Evolutionary conservation across 1,139 yeast species (phyloP), one percentile per base, ranked within the genome.

Genomic region (Diutina rugosa): DNA sequence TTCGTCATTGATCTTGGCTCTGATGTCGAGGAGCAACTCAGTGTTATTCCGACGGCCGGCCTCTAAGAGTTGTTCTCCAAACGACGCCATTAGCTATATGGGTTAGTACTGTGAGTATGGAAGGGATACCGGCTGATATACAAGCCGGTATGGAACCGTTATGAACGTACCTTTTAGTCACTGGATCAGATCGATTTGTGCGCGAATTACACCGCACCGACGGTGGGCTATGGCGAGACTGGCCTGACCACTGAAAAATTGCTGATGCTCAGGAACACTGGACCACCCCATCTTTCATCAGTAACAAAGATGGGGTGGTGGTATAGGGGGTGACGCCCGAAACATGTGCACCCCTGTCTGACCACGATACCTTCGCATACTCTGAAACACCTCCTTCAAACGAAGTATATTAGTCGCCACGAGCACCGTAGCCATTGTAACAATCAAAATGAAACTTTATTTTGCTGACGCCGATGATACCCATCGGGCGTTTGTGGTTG

Each of bases 11-110:
- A 69, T 69, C 28, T 77, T 76, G 7, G 73, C 71, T 46, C 86
- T 71, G 56, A 88, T 78, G 51, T 82, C 76, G 46, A 78, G 76
- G 55, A 90, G 71, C 56, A 91, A 78, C 60, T 89, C 96, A 1
- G 82, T 79, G 69, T 93, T 93, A 73, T 93, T 88, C 71, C 97
- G 78, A 67, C 98, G 84, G 16, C 95, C 85, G 7, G 93, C 84
- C 64, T 91, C 98, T 56, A 91, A 76, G 57, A 93, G 72, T 70
- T 89, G 97, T 67, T 93, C 97, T 14, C 53, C 28, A 16, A 32
- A 16, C 5, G 53, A 49, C 14, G 53, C 53, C 53, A 49, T 49
- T 16, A 21, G 41, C 41, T 35, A 35, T 12, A 35, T 35, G 41
- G 26, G 26, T 44, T 35, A 35, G 41, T 35, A 35, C 14, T n/a